Evolutionary conservation across 2,329 filamentous ascomycete species (phyloP).

Genomic region (Volutella citrinella): DNA sequence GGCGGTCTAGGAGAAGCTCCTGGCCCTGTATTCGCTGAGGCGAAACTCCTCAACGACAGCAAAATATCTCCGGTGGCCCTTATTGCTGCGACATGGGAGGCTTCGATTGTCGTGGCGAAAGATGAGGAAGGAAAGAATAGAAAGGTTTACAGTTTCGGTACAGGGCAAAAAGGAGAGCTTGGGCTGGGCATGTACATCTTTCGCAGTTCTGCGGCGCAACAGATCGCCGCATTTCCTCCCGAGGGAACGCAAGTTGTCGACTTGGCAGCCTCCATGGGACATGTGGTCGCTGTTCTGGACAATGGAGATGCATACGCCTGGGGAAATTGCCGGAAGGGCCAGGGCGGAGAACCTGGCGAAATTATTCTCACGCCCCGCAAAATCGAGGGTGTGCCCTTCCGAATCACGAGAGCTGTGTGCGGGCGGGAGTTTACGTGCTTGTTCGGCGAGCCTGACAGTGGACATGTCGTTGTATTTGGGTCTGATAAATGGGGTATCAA

Average conservation of each 20-base stretch:
- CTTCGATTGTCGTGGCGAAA: slow-evolving; percentile 58
- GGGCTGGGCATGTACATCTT: slow-evolving; percentile 57
- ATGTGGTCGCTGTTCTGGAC: slow-evolving; percentile 69
- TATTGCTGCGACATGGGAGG: slow-evolving; percentile 76
- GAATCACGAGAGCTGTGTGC: slow-evolving; percentile 66
- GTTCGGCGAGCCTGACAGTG: slow-evolving; percentile 51
- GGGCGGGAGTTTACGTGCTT: slow-evolving; percentile 85
- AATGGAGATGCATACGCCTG: slow-evolving; percentile 82
- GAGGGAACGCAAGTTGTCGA: slow-evolving; percentile 54
- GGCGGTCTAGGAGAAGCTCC: slow-evolving; percentile 43
- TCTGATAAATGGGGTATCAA: slow-evolving; percentile 69
- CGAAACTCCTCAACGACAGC: slow-evolving; percentile 31
- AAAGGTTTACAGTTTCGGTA: slow-evolving; percentile 61
- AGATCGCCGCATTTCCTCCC: slow-evolving; percentile 64
- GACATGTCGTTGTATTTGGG: slow-evolving; percentile 66
- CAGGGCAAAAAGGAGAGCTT: slow-evolving; percentile 69
- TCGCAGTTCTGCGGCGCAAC: slow-evolving; percentile 43
- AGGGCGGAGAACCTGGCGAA: slow-evolving; percentile 62
- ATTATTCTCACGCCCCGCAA: slow-evolving; percentile 58
- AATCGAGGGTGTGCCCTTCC: slow-evolving; percentile 58
- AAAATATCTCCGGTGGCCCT: slow-evolving; percentile 31
- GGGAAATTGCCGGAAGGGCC: slow-evolving; percentile 84
- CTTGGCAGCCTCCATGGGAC: slow-evolving; percentile 72
- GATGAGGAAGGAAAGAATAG: slow-evolving; percentile 42
- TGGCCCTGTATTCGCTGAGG: slow-evolving; percentile 37